Evolutionary conservation across 495 filamentous ascomycete genomes (phyloP), one percentile per base, ranked within the genome.

Genomic region (Neurospora sp.): DNA sequence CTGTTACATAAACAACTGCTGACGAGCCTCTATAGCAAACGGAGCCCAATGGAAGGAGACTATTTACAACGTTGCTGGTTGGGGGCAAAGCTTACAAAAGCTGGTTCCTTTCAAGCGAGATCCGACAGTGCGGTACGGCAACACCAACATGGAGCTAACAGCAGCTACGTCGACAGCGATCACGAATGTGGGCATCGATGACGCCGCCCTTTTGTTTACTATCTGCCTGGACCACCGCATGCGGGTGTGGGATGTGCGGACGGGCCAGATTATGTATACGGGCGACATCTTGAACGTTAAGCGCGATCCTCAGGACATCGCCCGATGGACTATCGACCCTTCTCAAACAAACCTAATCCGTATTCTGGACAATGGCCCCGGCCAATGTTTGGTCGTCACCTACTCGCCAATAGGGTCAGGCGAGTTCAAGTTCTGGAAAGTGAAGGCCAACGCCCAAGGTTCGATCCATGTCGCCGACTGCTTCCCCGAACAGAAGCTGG

Each of bases 341-440:
- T 75, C 88, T 76, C 78, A 92, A 86, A 81, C 85, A 81, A 81
- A 91, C 84, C 74, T 98, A 39, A 86, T 98, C 59, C 88, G 89
- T 70, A 87, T 97, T 16, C 85, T 94, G 70, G 88, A 91, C 48
- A 84, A 88, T 68, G 87, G 85, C 31, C 87, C 83, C 38, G 90
- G 93, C 72, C 83, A 86, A 59, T 93, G 93, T 75, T 87, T 92
- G 72, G 87, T 94, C 27, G 89, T 92, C 31, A 95, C 93, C 14
- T 97, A 93, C 80, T 97, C 94, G 40, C 94, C 96, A 9, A 85
- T 94, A 76, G 89, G 92, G 72, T 85, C 94, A 78, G 93, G 93
- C 35, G 90, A 94, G 75, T 98, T 99, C 87, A 98, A 98, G 81
- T 94, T 99, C 81, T 99, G 94, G 93, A 90, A 88, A 70, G 87